Conservation (phyloP, 257 asterid species). For the Capsicum pubescens region DNA sequence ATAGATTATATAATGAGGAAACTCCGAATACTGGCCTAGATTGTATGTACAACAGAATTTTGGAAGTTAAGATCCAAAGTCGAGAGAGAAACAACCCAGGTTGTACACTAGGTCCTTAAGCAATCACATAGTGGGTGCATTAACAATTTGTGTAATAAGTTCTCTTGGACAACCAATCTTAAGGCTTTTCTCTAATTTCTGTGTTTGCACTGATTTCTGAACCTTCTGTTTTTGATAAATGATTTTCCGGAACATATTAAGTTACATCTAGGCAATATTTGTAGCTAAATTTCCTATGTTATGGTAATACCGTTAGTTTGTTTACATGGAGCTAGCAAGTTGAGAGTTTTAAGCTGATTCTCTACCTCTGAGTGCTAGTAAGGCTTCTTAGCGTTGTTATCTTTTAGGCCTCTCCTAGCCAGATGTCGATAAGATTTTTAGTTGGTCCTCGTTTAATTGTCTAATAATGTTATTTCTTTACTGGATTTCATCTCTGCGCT, state of each 20-base stretch:
- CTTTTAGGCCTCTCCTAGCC: not conserved
- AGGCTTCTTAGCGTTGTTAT: not conserved
- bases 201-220: not conserved
- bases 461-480: not conserved
- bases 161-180: slow-evolving; percentile 4
- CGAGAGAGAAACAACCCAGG: too few species aligned
- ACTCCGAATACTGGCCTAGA: too few species aligned
- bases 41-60: too few species aligned
- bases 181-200: not conserved
- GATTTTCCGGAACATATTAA: not conserved
- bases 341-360: not conserved
- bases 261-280: not conserved
- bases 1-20: not conserved
- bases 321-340: not conserved
- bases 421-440: not conserved
- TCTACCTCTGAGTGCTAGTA: not conserved
- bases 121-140: not conserved
- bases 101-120: too few species aligned
- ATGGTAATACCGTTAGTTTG: not conserved
- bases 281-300: not conserved
- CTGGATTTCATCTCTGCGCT: not conserved
- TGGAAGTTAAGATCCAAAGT: too few species aligned
- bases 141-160: not conserved
- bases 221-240: not conserved
- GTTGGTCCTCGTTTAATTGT: not conserved